Evolutionary conservation across 805 yeast genomes (phyloP), one percentile per base, ranked within the genome.

Genomic region (Teunomyces atbi): DNA sequence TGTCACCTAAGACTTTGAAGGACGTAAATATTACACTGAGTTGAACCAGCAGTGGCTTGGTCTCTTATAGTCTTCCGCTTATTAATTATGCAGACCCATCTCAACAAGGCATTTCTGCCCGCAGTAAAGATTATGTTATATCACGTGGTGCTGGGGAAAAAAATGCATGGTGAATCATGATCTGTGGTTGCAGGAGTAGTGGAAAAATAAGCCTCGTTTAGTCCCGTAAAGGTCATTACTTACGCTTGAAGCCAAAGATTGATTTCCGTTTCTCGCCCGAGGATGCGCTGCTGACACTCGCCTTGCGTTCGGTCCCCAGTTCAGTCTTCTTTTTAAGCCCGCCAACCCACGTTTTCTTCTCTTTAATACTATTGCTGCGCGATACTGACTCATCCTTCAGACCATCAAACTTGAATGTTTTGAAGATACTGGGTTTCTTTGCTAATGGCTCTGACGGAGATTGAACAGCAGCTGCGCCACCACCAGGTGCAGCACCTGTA

Each of bases 271-370:
- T 53, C 26, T 45, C 48, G 23, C 42, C 26, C 8, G 49, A 32
- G 4, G 37, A 34, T 7, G 33, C 39, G 26, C 41, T 39, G 38
- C 42, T 43, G 30, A 37, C 32, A 20, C 45, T 44, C 32, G 36
- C 12, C 39, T 43, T 44, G 33, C 46, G 29, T 33, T 41, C 48
- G 18, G 39, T 11, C 6, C 15, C 6, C 13, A n/a, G 37, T 58
- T 60, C 39, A 61, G 71, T 45, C 66, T 51, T 28, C 69, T 36
- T 54, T 42, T 68, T 68, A 26, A 71, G 57, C 0, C 72, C 69
- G 2, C 70, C 71, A 4, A 70, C 71, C 73, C 74, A 69, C 29
- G 68, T 59, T 45, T 71, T 71, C 57, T 71, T 69, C 34, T 69
- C 74, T 7, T 29, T 27, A 15, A 28, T 42, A 18, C 53, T 48